Percentiles rank a stretch among this genome's conserved stretches.
Conservation (phyloP, 805 yeast genomes). For the Dipodascus albidus region DNA sequence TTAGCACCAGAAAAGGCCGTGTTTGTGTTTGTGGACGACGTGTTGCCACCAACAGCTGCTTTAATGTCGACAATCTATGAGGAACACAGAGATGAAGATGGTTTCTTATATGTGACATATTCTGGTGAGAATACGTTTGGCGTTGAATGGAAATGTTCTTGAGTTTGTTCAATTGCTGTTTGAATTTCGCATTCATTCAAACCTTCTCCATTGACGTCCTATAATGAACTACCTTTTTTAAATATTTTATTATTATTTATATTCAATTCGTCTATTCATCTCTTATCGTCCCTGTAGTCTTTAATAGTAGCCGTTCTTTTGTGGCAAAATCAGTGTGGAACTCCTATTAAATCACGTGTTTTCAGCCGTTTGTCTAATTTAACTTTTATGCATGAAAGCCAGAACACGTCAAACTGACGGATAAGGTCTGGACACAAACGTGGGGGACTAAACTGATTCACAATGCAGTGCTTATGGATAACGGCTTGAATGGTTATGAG, state of each 20-base stretch:
- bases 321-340: neutral
- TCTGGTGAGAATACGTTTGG: constrained; percentile 99
- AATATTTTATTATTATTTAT: no score
- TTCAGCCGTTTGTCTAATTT: neutral
- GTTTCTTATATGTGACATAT: constrained; percentile 88
- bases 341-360: neutral
- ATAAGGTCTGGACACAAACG: no score
- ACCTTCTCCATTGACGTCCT: no score
- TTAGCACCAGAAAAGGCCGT: constrained; percentile 96
- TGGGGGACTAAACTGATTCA: no score
- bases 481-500: no score
- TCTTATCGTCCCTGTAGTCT: neutral
- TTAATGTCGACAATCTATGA: constrained; percentile 90
- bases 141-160: neutral
- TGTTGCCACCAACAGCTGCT: constrained; percentile 96
- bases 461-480: no score
- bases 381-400: neutral
- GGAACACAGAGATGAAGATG: constrained; percentile 96
- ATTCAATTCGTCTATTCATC: neutral
- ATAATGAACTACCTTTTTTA: neutral
- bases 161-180: neutral
- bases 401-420: neutral
- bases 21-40: constrained; percentile 92
- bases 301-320: neutral
- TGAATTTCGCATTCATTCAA: no score